Evolutionary conservation across 345 rosid species (phyloP).

Genomic region (Populus nigra): DNA sequence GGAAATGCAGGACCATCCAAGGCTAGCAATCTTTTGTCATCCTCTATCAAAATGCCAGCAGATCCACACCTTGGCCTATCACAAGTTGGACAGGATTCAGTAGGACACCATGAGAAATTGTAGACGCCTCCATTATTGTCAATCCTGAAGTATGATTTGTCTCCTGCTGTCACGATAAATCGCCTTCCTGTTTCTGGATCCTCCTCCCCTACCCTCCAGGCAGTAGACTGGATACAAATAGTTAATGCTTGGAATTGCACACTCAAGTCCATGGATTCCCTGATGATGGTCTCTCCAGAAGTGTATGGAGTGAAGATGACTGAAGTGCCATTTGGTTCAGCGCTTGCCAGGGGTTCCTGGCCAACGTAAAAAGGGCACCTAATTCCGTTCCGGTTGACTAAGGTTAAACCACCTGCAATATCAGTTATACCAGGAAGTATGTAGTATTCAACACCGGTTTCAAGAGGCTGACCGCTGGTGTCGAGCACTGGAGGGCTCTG

Average conservation of each 20-base stretch:
- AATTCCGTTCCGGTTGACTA: constrained; percentile 8
- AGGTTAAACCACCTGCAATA: constrained; percentile 21
- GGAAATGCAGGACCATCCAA: constrained; percentile 35
- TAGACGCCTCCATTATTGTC: constrained; percentile 18
- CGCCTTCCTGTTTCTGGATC: constrained; percentile 18
- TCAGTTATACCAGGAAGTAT: constrained; percentile 13
- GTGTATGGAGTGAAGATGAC: constrained; percentile 17
- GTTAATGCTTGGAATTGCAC: constrained; percentile 15
- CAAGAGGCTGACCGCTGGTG: constrained; percentile 18
- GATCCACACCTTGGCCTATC: constrained; percentile 16
- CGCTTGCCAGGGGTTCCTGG: neutral
- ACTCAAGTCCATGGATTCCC: constrained; percentile 23
- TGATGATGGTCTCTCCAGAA: constrained; percentile 14
- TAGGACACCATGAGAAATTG: constrained; percentile 18
- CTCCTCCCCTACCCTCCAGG: constrained; percentile 14
- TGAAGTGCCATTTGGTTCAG: constrained; percentile 2
- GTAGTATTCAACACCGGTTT: constrained; percentile 19
- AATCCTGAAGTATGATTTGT: constrained; percentile 10
- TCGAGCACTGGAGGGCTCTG: constrained; percentile 20
- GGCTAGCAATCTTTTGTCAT: constrained; percentile 20
- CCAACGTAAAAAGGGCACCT: constrained; percentile 24
- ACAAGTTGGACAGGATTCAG: constrained; percentile 21
- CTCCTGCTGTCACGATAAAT: constrained; percentile 13
- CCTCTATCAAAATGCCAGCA: constrained; percentile 23
- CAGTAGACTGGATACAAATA: constrained; percentile 12